Conservation (phyloP, 2,329 filamentous ascomycete genomes). For the Fusarium albosuccineum region DNA sequence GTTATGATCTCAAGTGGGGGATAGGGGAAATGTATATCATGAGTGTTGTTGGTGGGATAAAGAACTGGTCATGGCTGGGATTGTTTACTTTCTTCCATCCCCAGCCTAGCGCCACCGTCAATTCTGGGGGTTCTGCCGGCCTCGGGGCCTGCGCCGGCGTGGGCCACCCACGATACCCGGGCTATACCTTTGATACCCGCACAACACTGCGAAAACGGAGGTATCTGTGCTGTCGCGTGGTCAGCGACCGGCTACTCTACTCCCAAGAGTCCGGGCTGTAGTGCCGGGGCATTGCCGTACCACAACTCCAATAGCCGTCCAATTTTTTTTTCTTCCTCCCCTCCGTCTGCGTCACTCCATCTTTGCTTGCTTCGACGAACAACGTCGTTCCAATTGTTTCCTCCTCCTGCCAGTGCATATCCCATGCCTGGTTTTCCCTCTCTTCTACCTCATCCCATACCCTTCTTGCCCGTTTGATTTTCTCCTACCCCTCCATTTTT, state of each 20-base stretch:
- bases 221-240: constrained; percentile 36
- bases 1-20: neutral
- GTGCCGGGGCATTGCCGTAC: constrained; percentile 48
- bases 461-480: constrained; percentile 35
- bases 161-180: constrained; percentile 27
- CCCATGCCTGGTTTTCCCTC: constrained; percentile 45
- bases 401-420: constrained; percentile 42
- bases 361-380: constrained; percentile 35
- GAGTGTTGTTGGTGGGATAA: constrained; percentile 17
- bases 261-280: constrained; percentile 27
- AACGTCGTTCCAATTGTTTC: constrained; percentile 43
- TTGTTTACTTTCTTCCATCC: constrained; percentile 51
- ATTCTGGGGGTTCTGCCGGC: constrained; percentile 31
- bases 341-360: constrained; percentile 41
- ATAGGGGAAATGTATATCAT: constrained; percentile 7
- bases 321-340: constrained; percentile 49
- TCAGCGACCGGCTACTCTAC: constrained; percentile 16
- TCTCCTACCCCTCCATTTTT: constrained; percentile 32
- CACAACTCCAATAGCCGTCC: constrained; percentile 40
- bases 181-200: constrained; percentile 26
- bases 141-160: constrained; percentile 24
- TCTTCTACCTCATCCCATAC: constrained; percentile 25
- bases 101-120: constrained; percentile 41
- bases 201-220: constrained; percentile 1
- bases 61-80: constrained; percentile 5